These are phyloP conservation scores for Phylloporus scabripes DNA, from an alignment of 768 basidiomycete species.

Conservation along the genomic window DNA sequence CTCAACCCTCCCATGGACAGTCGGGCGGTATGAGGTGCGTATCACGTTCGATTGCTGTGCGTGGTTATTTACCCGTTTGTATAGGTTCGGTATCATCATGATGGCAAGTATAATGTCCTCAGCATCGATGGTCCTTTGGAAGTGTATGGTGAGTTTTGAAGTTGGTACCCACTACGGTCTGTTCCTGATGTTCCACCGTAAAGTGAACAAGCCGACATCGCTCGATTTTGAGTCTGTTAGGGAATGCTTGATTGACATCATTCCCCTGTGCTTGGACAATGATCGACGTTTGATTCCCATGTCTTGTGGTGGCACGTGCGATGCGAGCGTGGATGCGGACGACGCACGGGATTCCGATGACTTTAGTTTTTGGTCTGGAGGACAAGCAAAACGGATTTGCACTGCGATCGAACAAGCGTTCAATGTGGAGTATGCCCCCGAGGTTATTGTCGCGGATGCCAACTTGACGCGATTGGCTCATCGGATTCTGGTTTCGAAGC, in stretches of 20 bases:
- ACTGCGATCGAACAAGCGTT: conserved; percentile 75
- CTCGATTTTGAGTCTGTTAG: conserved; percentile 65
- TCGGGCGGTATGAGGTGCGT: conserved; percentile 73
- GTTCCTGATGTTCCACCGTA: not conserved
- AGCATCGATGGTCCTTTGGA: conserved; percentile 79
- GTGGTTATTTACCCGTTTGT: not conserved
- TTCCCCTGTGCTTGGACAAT: conserved; percentile 81
- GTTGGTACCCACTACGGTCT: not conserved
- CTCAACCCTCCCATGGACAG: conserved; percentile 78
- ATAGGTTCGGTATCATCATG: conserved; percentile 88
- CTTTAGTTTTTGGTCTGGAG: conserved; percentile 89
- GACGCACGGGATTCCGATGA: conserved; percentile 76
- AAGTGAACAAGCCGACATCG: conserved; percentile 59
- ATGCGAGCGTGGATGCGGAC: conserved; percentile 11
- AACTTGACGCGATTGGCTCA: conserved; percentile 83
- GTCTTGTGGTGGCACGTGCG: conserved; percentile 45
- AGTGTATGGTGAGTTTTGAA: conserved; percentile 64
- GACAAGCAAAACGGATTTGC: conserved; percentile 87
- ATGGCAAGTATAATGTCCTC: conserved; percentile 97
- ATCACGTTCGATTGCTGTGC: not conserved
- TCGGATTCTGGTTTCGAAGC: conserved; percentile 74
- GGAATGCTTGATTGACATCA: conserved; percentile 63
- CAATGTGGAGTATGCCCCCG: conserved; percentile 80
- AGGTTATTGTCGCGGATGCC: conserved; percentile 91
- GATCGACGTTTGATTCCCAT: conserved; percentile 77